These are phyloP conservation scores for Colletotrichum karsti DNA, from an alignment of 2,329 filamentous ascomycete genomes.

Conservation along the genomic window DNA sequence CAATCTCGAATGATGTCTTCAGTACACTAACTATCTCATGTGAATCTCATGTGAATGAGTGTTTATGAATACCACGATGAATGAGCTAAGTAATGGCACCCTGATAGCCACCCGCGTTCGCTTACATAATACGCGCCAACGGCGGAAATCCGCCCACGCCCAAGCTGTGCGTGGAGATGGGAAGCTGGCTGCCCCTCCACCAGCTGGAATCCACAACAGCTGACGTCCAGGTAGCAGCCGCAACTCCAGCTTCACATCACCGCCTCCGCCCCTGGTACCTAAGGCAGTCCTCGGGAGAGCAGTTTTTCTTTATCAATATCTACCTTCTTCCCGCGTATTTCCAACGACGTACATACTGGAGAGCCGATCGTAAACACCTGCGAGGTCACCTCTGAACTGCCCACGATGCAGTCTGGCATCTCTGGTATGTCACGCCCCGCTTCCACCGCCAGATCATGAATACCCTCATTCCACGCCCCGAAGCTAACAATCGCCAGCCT, in stretches of 20 bases:
- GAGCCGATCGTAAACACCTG: neutral
- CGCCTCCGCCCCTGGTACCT: neutral
- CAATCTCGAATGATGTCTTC: too few relatives aligned
- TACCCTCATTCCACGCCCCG: neutral
- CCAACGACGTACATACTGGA: neutral
- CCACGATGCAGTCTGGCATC: conserved; percentile 81
- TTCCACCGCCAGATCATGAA: neutral
- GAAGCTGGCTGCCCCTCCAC: neutral
- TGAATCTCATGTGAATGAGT: too few relatives aligned
- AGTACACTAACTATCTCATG: too few relatives aligned
- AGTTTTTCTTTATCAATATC: neutral
- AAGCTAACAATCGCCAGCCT: conserved; percentile 60
- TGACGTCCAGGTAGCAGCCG: conserved; percentile 20
- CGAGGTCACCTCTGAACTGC: neutral
- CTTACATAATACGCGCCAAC: neutral
- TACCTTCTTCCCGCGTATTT: too few relatives aligned
- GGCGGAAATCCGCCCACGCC: conserved; percentile 11
- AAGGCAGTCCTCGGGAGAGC: neutral
- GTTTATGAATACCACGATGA: too few relatives aligned
- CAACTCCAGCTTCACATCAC: conserved; percentile 10
- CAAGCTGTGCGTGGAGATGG: neutral
- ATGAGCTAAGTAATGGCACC: neutral
- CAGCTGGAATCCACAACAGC: neutral
- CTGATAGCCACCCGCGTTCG: neutral
- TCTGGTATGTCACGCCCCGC: conserved; percentile 60